A percentile compares a stretch with the other conserved stretches of the same genome.
Evolutionary conservation across 2,329 filamentous ascomycete genomes (phyloP).

Genomic region (Plenodomus lindquistii): DNA sequence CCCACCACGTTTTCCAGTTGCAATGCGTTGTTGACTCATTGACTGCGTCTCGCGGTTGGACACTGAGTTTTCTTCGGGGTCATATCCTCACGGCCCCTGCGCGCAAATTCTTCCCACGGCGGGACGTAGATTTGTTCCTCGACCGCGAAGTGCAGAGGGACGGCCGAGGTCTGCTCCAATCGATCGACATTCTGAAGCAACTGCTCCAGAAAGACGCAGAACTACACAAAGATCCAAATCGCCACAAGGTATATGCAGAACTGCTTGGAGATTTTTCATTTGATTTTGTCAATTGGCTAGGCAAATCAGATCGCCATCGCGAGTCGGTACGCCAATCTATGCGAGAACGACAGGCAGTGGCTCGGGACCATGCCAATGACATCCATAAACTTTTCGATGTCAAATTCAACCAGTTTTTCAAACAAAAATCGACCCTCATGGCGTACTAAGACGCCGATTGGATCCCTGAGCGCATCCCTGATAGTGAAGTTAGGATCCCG

Average conservation of each 20-base stretch:
- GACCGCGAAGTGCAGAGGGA: conserved; percentile 40
- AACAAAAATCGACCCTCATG: conserved; percentile 13
- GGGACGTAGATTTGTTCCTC: conserved; percentile 52
- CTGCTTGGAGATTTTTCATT: conserved; percentile 28
- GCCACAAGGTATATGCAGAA: conserved; percentile 8
- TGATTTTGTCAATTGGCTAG: conserved; percentile 47
- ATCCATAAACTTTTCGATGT: conserved; percentile 13
- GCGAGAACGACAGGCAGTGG: conserved; percentile 9
- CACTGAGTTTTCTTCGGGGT: conserved; percentile 31
- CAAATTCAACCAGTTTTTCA: conserved; percentile 14
- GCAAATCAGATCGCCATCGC: conserved; percentile 43
- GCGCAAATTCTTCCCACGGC: conserved; percentile 40
- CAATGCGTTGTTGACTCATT: conserved; percentile 57
- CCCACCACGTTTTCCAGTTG: conserved; percentile 55
- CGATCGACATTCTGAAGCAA: conserved; percentile 36
- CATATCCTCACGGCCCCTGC: conserved; percentile 46
- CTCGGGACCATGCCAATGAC: conserved; percentile 5
- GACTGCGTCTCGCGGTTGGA: conserved; percentile 52
- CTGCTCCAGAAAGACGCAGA: conserved; percentile 33
- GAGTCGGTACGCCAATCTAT: conserved; percentile 23
- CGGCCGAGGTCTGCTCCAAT: conserved; percentile 36
- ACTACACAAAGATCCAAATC: conserved; percentile 21
- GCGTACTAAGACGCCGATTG: conserved; percentile 20
- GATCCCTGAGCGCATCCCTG: conserved; percentile 17
- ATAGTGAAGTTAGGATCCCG: conserved; percentile 13